Conservation (phyloP, 23 red algal species). For the Chondrus crispus region DNA sequence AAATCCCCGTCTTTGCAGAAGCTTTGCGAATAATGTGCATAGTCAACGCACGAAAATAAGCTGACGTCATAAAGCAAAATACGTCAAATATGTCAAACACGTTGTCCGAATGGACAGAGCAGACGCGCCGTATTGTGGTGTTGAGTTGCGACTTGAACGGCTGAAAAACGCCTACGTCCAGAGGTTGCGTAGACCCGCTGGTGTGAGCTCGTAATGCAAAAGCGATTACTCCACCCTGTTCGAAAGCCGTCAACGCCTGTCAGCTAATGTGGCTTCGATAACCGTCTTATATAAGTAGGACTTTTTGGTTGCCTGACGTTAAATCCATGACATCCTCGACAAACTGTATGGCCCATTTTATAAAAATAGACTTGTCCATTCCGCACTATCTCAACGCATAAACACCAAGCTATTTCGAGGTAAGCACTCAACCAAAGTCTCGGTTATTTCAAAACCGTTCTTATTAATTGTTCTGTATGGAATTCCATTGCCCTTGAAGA, state of each 20-base stretch:
- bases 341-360: background rate
- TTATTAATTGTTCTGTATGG: background rate
- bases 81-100: background rate
- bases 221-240: background rate
- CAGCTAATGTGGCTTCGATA: background rate
- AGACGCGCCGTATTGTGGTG: background rate
- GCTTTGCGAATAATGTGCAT: background rate
- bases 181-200: background rate
- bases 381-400: background rate
- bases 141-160: background rate
- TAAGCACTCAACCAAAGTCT: background rate
- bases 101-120: background rate
- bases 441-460: background rate
- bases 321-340: background rate
- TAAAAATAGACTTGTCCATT: background rate
- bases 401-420: background rate
- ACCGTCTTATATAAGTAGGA: constrained; percentile 16
- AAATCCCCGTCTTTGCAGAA: background rate
- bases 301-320: background rate
- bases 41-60: background rate
- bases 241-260: background rate
- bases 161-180: background rate
- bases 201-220: background rate
- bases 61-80: background rate
- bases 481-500: background rate